These are phyloP conservation scores for Venturia effusa DNA, from an alignment of 2,329 filamentous ascomycete genomes.

Conservation along the genomic window DNA sequence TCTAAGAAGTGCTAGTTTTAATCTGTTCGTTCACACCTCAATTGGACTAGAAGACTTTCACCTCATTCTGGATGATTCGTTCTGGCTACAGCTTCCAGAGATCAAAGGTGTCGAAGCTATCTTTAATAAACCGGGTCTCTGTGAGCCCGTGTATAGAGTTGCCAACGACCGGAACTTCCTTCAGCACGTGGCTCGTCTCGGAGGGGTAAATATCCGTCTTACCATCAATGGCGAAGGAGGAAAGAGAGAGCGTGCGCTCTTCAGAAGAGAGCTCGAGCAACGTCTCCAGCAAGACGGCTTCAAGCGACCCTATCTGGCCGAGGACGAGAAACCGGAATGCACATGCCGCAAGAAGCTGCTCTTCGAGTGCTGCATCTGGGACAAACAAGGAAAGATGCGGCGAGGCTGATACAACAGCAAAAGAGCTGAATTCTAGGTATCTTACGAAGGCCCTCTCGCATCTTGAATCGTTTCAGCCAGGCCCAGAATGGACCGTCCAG, in stretches of 20 bases:
- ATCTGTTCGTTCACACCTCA: constrained; percentile 6
- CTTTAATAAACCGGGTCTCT: constrained; percentile 7
- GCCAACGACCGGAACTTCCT: constrained; percentile 12
- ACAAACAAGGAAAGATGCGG: constrained; percentile 7
- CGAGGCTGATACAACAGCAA: neutral
- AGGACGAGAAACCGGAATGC: constrained; percentile 8
- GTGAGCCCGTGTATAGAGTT: neutral
- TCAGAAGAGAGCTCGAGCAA: constrained; percentile 12
- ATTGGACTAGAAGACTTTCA: constrained; percentile 13
- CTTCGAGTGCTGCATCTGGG: constrained; percentile 14
- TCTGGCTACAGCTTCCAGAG: constrained; percentile 13
- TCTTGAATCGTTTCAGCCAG: no score
- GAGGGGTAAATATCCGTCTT: constrained; percentile 13
- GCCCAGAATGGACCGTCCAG: no score
- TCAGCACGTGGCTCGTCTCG: constrained; percentile 12
- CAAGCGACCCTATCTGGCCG: constrained; percentile 12
- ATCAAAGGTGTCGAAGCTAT: constrained; percentile 10
- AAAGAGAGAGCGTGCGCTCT: constrained; percentile 9
- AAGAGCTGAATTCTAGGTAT: no score
- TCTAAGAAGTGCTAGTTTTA: neutral
- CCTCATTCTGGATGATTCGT: constrained; percentile 12
- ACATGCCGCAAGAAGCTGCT: constrained; percentile 13
- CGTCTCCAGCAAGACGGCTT: constrained; percentile 7
- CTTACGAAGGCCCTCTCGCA: no score
- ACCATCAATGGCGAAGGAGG: constrained; percentile 11